Conservation (phyloP, 1,284 basidiomycete genomes). For the Hypsizygus ulmarius region DNA sequence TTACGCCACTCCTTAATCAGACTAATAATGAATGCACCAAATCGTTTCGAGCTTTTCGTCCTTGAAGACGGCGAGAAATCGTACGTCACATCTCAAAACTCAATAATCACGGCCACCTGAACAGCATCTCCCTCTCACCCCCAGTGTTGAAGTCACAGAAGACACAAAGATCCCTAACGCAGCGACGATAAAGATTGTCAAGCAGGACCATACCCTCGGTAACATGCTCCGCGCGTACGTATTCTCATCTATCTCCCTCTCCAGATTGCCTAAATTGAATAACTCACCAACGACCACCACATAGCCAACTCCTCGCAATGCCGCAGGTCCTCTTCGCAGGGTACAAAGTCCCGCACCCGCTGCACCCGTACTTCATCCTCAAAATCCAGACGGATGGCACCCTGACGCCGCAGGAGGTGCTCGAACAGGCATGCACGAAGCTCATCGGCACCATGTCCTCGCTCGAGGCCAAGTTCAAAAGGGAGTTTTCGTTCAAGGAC, state of each 20-base stretch:
- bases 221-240: conserved; percentile 94
- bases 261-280: background rate
- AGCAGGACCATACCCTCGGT: conserved; percentile 96
- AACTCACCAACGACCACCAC: conserved; percentile 1
- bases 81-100: conserved; percentile 50
- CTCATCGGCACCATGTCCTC: conserved; percentile 76
- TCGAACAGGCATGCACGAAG: conserved; percentile 82
- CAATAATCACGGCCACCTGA: conserved; percentile 9
- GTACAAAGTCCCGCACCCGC: conserved; percentile 96
- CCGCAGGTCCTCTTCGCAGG: conserved; percentile 91
- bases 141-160: conserved; percentile 86
- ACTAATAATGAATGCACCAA: conserved; percentile 83
- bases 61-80: conserved; percentile 90
- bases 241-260: background rate
- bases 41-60: conserved; percentile 89
- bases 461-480: conserved; percentile 71
- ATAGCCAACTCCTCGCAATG: conserved; percentile 84
- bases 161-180: conserved; percentile 98
- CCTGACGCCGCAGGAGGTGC: conserved; percentile 77
- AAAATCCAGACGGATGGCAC: conserved; percentile 95
- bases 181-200: conserved; percentile 89
- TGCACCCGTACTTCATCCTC: conserved; percentile 91
- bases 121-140: background rate
- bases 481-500: conserved; percentile 74
- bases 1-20: conserved; percentile 7